These are phyloP conservation scores for Pleurotus ostreatus DNA, from an alignment of 768 basidiomycete genomes.

Conservation along the genomic window DNA sequence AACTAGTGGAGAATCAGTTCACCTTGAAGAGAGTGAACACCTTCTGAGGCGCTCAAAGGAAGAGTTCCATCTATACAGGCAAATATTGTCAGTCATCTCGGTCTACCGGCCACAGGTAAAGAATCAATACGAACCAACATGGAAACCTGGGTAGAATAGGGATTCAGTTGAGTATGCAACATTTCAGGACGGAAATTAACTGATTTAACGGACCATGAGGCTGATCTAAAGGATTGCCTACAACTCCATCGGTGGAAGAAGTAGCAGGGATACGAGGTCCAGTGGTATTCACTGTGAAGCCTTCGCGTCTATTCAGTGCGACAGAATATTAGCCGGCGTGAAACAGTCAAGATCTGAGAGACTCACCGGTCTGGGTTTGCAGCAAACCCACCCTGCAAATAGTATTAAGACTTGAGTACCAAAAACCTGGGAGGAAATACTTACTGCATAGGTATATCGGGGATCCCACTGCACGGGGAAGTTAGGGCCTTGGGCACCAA, in stretches of 20 bases:
- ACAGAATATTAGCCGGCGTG: neutral
- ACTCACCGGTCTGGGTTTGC: slow-evolving; percentile 39
- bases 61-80: slow-evolving; percentile 28
- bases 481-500: slow-evolving; percentile 36
- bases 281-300: slow-evolving; percentile 26
- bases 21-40: slow-evolving; percentile 39
- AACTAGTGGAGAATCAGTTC: neutral
- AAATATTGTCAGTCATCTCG: neutral
- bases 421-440: slow-evolving; percentile 1
- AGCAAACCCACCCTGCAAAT: slow-evolving; percentile 30
- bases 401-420: neutral
- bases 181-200: neutral
- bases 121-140: slow-evolving; percentile 20
- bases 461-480: slow-evolving; percentile 45
- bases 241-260: slow-evolving; percentile 15
- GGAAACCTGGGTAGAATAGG: slow-evolving; percentile 23
- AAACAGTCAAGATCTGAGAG: neutral
- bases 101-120: neutral
- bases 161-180: neutral
- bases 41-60: slow-evolving; percentile 28
- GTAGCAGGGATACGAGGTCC: slow-evolving; percentile 36
- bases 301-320: slow-evolving; percentile 26
- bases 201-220: slow-evolving; percentile 20
- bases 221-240: slow-evolving; percentile 32
- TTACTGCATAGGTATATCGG: slow-evolving; percentile 34